Conservation (phyloP, 2,329 filamentous ascomycete genomes). For the Rhynchosporium agropyri region DNA sequence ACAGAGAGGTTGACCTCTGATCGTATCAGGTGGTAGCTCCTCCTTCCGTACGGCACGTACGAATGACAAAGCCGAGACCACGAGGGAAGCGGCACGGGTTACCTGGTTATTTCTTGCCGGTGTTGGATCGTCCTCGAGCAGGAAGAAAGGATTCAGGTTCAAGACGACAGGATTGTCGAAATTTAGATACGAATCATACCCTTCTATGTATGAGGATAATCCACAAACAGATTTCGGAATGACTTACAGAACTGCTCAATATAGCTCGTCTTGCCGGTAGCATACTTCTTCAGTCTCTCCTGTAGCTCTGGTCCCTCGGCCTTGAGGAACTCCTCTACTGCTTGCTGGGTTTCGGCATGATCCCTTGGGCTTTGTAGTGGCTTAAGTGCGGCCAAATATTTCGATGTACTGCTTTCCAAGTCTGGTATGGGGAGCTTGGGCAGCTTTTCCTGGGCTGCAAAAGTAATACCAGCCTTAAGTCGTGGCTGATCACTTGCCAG, state of each 20-base stretch:
- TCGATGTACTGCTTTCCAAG: slow-evolving; percentile 74
- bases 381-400: slow-evolving; percentile 76
- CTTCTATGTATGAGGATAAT: slow-evolving; percentile 49
- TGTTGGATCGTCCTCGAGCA: slow-evolving; percentile 95
- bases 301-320: slow-evolving; percentile 83
- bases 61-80: slow-evolving; percentile 87
- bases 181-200: slow-evolving; percentile 98
- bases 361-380: slow-evolving; percentile 82
- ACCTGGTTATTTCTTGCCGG: slow-evolving; percentile 96
- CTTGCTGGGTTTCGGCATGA: slow-evolving; percentile 77
- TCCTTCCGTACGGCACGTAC: slow-evolving; percentile 91
- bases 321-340: slow-evolving; percentile 80
- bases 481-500: slow-evolving; percentile 51
- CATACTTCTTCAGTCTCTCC: slow-evolving; percentile 87
- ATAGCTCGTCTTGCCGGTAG: slow-evolving; percentile 87
- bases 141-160: slow-evolving; percentile 96
- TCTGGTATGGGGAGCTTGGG: slow-evolving; percentile 94
- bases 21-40: slow-evolving; percentile 84
- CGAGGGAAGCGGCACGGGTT: slow-evolving; percentile 87
- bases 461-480: slow-evolving; percentile 73
- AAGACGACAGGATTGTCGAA: slow-evolving; percentile 97
- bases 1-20: slow-evolving; percentile 83
- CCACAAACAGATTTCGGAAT: background rate
- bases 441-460: slow-evolving; percentile 83
- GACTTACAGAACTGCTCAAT: slow-evolving; percentile 97